A percentile compares a stretch with the other conserved stretches of the same genome.
Evolutionary conservation across 345 rosid genomes (phyloP).

Genomic region (Camelina sativa): DNA sequence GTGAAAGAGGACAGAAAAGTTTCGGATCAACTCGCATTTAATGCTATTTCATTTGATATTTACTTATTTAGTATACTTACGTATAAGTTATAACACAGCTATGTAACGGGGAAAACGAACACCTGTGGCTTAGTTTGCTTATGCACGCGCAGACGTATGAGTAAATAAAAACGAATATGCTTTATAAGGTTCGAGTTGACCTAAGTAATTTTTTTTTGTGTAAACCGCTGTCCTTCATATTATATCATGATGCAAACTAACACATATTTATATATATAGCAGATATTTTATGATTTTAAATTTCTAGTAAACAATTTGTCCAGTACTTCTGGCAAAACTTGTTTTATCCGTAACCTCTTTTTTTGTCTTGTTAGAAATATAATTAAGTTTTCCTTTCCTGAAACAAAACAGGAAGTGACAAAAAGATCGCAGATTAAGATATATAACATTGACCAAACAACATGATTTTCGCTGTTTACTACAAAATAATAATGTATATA

Average conservation of each 20-base stretch:
- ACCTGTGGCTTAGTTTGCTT: slow-evolving; percentile 30
- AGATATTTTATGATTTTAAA: not conserved
- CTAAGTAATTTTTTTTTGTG: not conserved
- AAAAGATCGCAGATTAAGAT: slow-evolving; percentile 12
- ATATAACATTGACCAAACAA: slow-evolving; percentile 24
- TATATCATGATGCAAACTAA: not conserved
- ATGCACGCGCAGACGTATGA: not conserved
- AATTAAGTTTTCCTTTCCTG: not conserved
- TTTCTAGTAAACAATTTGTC: not conserved
- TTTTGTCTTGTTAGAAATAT: slow-evolving; percentile 9
- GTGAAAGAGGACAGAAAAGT: slow-evolving; percentile 7
- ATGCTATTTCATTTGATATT: not conserved
- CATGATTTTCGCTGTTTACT: not conserved
- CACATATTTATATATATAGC: not conserved
- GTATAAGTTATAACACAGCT: not conserved
- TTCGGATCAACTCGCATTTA: slow-evolving; percentile 14
- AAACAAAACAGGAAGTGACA: slow-evolving; percentile 17
- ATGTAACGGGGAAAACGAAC: slow-evolving; percentile 15
- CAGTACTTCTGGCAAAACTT: not conserved
- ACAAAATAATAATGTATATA: not conserved
- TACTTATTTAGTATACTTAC: not conserved
- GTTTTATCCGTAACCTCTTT: slow-evolving; percentile 7
- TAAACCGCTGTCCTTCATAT: not conserved
- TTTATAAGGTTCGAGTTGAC: slow-evolving; percentile 27
- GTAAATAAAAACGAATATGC: slow-evolving; percentile 29